Evolutionary conservation across 768 basidiomycete species (phyloP).

Genomic region (Suillus paluster): DNA sequence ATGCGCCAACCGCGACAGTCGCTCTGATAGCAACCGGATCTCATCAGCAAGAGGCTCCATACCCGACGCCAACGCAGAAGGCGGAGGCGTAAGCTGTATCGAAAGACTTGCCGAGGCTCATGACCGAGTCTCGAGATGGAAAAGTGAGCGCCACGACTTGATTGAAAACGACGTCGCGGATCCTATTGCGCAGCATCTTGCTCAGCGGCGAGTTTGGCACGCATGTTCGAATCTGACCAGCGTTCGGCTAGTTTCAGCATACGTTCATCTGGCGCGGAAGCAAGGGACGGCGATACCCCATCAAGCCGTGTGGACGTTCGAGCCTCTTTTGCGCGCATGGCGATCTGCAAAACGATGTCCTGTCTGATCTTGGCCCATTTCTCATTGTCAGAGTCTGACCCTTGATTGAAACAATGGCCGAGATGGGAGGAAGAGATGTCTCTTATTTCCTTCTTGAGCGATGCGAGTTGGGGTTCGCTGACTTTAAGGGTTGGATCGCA

Average conservation of each 20-base stretch:
- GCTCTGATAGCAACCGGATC: constrained; percentile 64
- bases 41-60: constrained; percentile 77
- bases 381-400: constrained; percentile 41
- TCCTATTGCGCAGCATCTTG: constrained; percentile 60
- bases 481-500: constrained; percentile 43
- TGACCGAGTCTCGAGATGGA: constrained; percentile 46
- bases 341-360: constrained; percentile 77
- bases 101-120: constrained; percentile 32
- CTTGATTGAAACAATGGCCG: constrained; percentile 58
- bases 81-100: constrained; percentile 22
- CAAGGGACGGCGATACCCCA: constrained; percentile 27
- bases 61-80: constrained; percentile 48
- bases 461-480: constrained; percentile 56
- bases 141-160: constrained; percentile 58
- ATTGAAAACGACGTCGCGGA: constrained; percentile 67
- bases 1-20: constrained; percentile 70
- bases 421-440: constrained; percentile 63
- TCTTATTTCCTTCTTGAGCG: constrained; percentile 76
- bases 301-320: constrained; percentile 22
- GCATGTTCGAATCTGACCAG: constrained; percentile 76
- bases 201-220: constrained; percentile 60
- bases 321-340: constrained; percentile 65
- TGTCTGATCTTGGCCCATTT: constrained; percentile 60
- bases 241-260: constrained; percentile 64
- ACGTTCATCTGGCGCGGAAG: constrained; percentile 52